Base-by-base conservation (phyloP, 176 grass and related monocot species). In the Aegilops tauschii region DNA sequence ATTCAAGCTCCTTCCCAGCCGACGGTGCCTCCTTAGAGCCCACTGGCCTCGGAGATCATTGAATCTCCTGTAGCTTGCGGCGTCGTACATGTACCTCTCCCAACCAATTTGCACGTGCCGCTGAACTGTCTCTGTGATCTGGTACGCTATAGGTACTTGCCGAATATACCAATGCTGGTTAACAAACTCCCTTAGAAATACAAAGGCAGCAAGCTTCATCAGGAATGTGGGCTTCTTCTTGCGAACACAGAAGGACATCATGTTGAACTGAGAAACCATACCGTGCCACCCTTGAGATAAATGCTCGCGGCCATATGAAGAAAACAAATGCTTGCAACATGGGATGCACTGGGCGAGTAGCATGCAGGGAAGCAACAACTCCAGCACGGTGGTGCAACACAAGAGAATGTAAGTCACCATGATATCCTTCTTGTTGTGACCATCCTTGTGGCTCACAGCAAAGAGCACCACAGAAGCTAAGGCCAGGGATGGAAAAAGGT, bases 121-220 rank as follows among this genome's bases (percentile, higher is more conserved):
- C 1, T 9, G 9, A 25, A 27, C 61, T 1, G 0, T 8, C 3
- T 3, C 9, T 0, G n/a, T 4, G 9, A 62, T n/a, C n/a, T 25
- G 61, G 59, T 25, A 25, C 3, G 21, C n/a, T 25, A 12, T 12
- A 12, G 61, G n/a, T 27, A 25, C 3, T 25, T 62, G 9, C 3
- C 12, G 21, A 11, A 62, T 27, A 25, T 62, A 62, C n/a, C n/a
- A 27, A 62, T 62, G 61, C 27, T 27, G 61, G 61, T 62, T 62
- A 62, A 62, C 0, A 10, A 27, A 0, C 20, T 27, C n/a, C 0
- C 61, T 62, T 4, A 62, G 61, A 62, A 62, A 62, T 21, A 23
- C 1, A 2, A 61, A 61, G 58, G 58, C 10, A 61, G 21, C 58
- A 62, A 62, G 0, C 2, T 25, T 62, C 59, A 62, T 62, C 3